A percentile compares a stretch with the other conserved stretches of the same genome.
These are phyloP conservation scores for Candida glaebosa DNA, from an alignment of 805 yeast genomes.

Conservation along the genomic window DNA sequence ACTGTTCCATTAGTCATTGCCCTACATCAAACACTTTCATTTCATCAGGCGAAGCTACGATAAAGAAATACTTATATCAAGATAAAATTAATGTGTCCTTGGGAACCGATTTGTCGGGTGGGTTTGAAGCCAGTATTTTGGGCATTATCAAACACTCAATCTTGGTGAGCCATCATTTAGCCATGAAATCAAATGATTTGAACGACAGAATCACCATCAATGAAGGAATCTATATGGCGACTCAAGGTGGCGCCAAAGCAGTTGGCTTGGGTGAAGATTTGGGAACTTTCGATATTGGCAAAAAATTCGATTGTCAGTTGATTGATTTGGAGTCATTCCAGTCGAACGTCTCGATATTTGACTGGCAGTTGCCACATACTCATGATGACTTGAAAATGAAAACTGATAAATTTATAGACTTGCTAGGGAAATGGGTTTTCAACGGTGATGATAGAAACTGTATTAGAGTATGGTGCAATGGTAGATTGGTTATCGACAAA, in stretches of 20 bases:
- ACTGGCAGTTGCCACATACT: conserved; percentile 56
- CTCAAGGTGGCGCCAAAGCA: conserved; percentile 86
- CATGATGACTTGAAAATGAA: conserved; percentile 10
- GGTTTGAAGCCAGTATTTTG: conserved; percentile 39
- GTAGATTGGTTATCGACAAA: conserved; percentile 55
- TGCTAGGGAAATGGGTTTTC: conserved; percentile 87
- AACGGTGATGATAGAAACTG: conserved; percentile 93
- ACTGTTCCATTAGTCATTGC: conserved; percentile 84
- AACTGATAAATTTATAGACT: conserved; percentile 37
- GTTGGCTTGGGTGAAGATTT: conserved; percentile 52
- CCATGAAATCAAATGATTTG: conserved; percentile 35
- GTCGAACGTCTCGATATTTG: conserved; percentile 71
- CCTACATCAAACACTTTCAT: conserved; percentile 88
- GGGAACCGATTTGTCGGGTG: conserved; percentile 44
- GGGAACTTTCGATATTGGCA: conserved; percentile 76
- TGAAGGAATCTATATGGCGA: conserved; percentile 78
- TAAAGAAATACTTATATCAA: conserved; percentile 59
- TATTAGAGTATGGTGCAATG: conserved; percentile 76
- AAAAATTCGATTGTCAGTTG: conserved; percentile 79
- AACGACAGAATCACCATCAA: conserved; percentile 54
- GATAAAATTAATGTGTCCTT: conserved; percentile 71
- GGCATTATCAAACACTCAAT: conserved; percentile 31
- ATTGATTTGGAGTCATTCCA: conserved; percentile 54
- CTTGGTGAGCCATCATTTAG: conserved; percentile 38
- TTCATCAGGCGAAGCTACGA: conserved; percentile 87